Base-by-base conservation (phyloP, 139 green algal genomes). In the Pseudopediastrum boryanum region DNA sequence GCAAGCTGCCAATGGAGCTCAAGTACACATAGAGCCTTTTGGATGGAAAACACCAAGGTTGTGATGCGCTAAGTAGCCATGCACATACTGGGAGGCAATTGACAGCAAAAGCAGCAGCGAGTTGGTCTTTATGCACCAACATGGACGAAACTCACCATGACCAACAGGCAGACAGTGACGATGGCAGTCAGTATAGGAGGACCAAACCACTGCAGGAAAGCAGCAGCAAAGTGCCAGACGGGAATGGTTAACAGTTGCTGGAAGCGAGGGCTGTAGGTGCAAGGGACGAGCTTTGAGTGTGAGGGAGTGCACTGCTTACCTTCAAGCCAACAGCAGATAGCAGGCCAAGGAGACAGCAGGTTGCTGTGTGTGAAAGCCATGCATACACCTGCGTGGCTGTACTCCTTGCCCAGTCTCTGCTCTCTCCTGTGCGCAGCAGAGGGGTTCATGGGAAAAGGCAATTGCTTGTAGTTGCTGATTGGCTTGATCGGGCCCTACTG, bases 311-410 rank as follows among this genome's bases (percentile, higher is more conserved):
- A 31, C 23, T n/a, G 39, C 72, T 16, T 25, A 81, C 74, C 46
- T 81, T 81, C 1, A 81, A 48, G 35, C 46, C 74, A n/a, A 81
- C 12, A 5, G 61, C 61, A 29, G 61, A 66, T 1, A 81, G n/a
- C 61, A 81, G 46, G 21, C 74, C 74, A 10, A 81, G 61, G 12
- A 81, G 74, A 27, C 62, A 67, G 74, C 74, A 81, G 23, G 74
- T 81, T 36, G 74, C 74, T 52, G 74, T 81, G 62, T 81, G 74
- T 23, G 61, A 74, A 5, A 81, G 33, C 74, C 74, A 81, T 2
- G 74, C 74, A 41, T 81, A 81, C 2, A 41, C 62, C 23, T 48
- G 41, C 25, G 74, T 80, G 33, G 71, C 71, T n/a, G 23, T 68
- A n/a, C 33, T 63, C 23, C 59, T 59, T 33, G 41, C 63, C 58